phyloP scores from a whole-genome alignment of 306 rosid species.

The Cicer arietinum region DNA sequence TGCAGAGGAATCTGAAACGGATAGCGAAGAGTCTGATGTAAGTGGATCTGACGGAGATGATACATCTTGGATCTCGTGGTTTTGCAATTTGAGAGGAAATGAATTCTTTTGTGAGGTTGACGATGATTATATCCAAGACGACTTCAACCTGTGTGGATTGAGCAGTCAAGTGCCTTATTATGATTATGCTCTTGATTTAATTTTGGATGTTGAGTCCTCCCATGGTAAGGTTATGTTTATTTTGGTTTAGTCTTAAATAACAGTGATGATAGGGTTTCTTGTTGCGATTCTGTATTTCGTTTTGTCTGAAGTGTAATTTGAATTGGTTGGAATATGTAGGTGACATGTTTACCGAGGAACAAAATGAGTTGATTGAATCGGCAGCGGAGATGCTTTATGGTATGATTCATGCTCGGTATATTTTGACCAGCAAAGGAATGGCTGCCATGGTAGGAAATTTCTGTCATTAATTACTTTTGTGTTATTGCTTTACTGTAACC shows the following conservation, averaged over 20 bases:
- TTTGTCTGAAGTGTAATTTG: slow-evolving; percentile 8
- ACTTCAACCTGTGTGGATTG: slow-evolving; percentile 91
- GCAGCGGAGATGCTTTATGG: slow-evolving; percentile 99
- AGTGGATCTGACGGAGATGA: slow-evolving; percentile 98
- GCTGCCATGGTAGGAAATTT: slow-evolving; percentile 78
- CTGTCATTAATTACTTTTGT: not conserved
- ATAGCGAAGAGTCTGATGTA: slow-evolving; percentile 96
- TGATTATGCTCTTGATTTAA: slow-evolving; percentile 96
- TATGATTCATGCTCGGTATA: slow-evolving; percentile 91
- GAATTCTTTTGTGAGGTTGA: slow-evolving; percentile 98
- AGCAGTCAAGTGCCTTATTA: slow-evolving; percentile 99
- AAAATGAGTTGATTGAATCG: slow-evolving; percentile 93
- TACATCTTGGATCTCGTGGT: slow-evolving; percentile 99
- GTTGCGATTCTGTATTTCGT: slow-evolving; percentile 14
- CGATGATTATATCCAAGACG: slow-evolving; percentile 96
- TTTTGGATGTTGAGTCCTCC: slow-evolving; percentile 96
- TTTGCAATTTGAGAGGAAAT: slow-evolving; percentile 96
- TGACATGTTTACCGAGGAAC: slow-evolving; percentile 97
- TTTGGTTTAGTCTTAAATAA: not conserved
- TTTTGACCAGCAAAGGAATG: slow-evolving; percentile 94
- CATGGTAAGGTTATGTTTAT: slow-evolving; percentile 65
- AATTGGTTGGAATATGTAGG: slow-evolving; percentile 56
- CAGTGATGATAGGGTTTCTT: slow-evolving; percentile 18
- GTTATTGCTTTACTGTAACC: slow-evolving; percentile 1
- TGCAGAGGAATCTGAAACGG: slow-evolving; percentile 97